Evolutionary conservation across 2,329 filamentous ascomycete species (phyloP), one percentile per base, ranked within the genome.

Genomic region (Colletotrichum sp.): DNA sequence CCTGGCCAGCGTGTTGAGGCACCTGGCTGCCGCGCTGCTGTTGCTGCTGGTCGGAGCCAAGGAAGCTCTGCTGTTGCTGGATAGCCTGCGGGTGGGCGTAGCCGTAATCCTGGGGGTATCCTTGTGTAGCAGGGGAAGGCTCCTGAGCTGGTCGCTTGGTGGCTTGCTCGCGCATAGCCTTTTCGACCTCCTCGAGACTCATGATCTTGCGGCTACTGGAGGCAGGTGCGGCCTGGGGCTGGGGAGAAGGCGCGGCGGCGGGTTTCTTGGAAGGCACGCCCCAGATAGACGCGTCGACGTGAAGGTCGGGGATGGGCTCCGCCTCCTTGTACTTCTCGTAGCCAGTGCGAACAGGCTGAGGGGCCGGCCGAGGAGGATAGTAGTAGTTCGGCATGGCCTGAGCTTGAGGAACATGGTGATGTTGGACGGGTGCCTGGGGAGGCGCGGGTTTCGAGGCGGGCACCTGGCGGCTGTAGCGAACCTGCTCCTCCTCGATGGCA

Each of bases 141-240:
- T 86, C 80, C 22, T 86, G 81, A 22, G 77, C 34, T 78, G 82
- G 13, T 79, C 27, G 85, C 77, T 89, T 89, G 80, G 91, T 90
- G 36, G 91, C 86, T 79, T 96, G 93, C 39, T 91, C 89, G 76
- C 94, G 92, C 93, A 99, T 96, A 78, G 95, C 93, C 70, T 96
- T 96, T 86, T 99, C 97, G 25, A 99, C 96, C 86, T 99, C 97
- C 83, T 98, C 97, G 81, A 99, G 85, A 81, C 95, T 98, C 94
- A 99, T 93, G 86, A 98, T 93, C 87, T 96, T 98, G 81, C 93
- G 92, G 57, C 89, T 82, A 22, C 80, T 80, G 63, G 86, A 79
- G 44, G 44, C 44, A 30, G 82, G 80, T 78, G 83, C 80, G 67
- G 83, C 80, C 57, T 74, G 79, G 36, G 72, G 78, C 55, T 78